Evolutionary conservation across 306 rosid species (phyloP).

Genomic region (Rosa chinensis): DNA sequence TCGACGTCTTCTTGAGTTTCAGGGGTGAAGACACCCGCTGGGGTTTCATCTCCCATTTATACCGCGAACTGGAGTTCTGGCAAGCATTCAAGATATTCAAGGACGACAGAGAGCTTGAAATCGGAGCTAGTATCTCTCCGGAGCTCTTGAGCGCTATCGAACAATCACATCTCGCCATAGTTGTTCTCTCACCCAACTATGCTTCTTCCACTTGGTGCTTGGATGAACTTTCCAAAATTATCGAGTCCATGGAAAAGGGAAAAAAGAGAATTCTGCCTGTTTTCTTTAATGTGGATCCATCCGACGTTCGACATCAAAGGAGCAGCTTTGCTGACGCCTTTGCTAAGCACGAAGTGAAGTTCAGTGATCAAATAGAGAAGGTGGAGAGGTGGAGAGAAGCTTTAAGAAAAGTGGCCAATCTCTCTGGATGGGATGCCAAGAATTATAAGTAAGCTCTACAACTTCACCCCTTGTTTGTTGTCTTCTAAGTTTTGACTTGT

Average conservation of each 20-base stretch:
- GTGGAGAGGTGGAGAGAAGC: slow-evolving; percentile 2
- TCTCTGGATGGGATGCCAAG: no score
- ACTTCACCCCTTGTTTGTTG: no score
- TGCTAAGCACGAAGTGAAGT: background rate
- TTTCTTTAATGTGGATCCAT: slow-evolving; percentile 20
- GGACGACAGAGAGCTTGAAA: background rate
- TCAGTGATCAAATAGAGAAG: background rate
- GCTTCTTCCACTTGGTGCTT: no score
- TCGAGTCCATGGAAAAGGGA: background rate
- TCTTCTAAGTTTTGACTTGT: background rate
- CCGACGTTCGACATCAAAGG: slow-evolving; percentile 19
- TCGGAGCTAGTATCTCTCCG: background rate
- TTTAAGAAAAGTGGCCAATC: background rate
- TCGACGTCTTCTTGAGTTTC: no score
- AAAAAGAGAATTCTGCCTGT: background rate
- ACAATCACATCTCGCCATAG: no score
- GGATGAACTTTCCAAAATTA: no score
- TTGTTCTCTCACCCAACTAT: no score
- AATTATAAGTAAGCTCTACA: background rate
- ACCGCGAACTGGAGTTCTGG: no score
- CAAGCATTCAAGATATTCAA: background rate
- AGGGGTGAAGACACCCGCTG: no score
- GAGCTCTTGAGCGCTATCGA: background rate
- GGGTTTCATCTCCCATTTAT: no score
- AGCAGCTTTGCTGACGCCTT: slow-evolving; percentile 9